Evolutionary conservation across 371 early-diverging fungal genomes (phyloP), one percentile per base, ranked within the genome.

Genomic region (Apophysomyces ossiformis): DNA sequence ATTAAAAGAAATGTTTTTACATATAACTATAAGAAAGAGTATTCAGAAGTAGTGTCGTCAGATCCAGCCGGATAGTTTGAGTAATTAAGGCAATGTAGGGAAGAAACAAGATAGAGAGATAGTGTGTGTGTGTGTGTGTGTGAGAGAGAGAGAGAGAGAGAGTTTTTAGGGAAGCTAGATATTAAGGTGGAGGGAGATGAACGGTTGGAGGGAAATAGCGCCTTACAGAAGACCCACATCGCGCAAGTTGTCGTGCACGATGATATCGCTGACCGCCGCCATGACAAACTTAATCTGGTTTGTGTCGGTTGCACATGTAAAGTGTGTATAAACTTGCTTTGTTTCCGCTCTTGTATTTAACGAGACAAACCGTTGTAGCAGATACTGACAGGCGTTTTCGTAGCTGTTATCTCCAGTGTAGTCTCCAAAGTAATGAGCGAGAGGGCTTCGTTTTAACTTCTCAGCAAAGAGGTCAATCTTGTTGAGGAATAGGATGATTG

Each of bases 401-500:
- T 87, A 90, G 56, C 83, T 82, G 69, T 87, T 79, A 41, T 83
- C 86, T 54, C 92, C 92, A 68, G 73, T 76, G 71, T 89, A 94
- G 45, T 93, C 93, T 1, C 85, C 83, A 75, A 93, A 94, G 77
- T 85, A 92, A 7, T 86, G 71, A 6, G 68, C 67, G 47, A 94
- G 74, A 6, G 92, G 90, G 21, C 84, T 85, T 39, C 77, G 72
- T 16, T 79, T 77, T 18, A 94, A 62, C 67, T 94, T 94, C 58
- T 87, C 84, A 58, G 82, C 83, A 79, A 94, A 91, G 39, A 93
- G 69, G 70, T 94, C 94, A 63, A 92, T 89, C 74, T 94, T 94
- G 82, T 94, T 94, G 39, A 94, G 71, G 79, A 94, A 94, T 7
- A 94, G 82, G 64, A 94, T 92, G 54, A 94, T 90, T 12, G 90